These are phyloP conservation scores for Corynascus novoguineensis DNA, from an alignment of 495 filamentous ascomycete species.

Conservation along the genomic window DNA sequence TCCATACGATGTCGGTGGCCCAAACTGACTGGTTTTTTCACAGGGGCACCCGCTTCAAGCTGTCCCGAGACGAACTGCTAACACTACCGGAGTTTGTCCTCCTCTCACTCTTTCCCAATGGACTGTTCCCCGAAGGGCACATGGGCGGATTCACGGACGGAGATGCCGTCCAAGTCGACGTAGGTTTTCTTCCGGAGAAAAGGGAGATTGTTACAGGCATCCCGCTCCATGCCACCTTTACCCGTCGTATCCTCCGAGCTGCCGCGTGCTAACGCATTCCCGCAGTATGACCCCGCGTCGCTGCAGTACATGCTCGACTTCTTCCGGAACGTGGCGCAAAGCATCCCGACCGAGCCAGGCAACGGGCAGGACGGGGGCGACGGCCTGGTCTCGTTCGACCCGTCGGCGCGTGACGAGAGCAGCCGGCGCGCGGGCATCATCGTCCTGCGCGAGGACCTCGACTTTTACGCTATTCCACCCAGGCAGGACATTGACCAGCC, in stretches of 20 bases:
- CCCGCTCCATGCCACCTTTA: too few relatives aligned
- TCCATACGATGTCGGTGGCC: background rate
- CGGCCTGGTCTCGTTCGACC: constrained; percentile 56
- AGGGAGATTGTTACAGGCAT: too few relatives aligned
- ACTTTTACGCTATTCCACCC: constrained; percentile 97
- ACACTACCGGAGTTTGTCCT: constrained; percentile 96
- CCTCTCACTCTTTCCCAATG: constrained; percentile 97
- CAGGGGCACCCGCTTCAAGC: constrained; percentile 86
- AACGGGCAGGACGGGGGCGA: constrained; percentile 55
- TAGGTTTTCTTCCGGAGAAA: constrained; percentile 47
- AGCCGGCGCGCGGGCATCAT: constrained; percentile 91
- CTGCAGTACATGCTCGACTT: constrained; percentile 99
- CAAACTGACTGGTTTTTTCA: constrained; percentile 26
- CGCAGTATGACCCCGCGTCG: constrained; percentile 90
- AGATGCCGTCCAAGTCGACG: constrained; percentile 94
- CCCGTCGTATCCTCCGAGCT: too few relatives aligned
- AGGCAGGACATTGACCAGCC: constrained; percentile 71
- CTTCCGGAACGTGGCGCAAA: constrained; percentile 91
- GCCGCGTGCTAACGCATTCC: constrained; percentile 42
- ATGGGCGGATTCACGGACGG: constrained; percentile 86
- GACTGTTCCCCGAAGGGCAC: constrained; percentile 93
- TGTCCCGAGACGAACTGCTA: constrained; percentile 90
- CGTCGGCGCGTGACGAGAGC: constrained; percentile 42
- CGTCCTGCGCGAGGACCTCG: constrained; percentile 90
- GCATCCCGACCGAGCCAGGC: constrained; percentile 67